Evolutionary conservation across 169 alveolate genomes (phyloP), one percentile per base, ranked within the genome.

Genomic region (Eimeria zaria): DNA sequence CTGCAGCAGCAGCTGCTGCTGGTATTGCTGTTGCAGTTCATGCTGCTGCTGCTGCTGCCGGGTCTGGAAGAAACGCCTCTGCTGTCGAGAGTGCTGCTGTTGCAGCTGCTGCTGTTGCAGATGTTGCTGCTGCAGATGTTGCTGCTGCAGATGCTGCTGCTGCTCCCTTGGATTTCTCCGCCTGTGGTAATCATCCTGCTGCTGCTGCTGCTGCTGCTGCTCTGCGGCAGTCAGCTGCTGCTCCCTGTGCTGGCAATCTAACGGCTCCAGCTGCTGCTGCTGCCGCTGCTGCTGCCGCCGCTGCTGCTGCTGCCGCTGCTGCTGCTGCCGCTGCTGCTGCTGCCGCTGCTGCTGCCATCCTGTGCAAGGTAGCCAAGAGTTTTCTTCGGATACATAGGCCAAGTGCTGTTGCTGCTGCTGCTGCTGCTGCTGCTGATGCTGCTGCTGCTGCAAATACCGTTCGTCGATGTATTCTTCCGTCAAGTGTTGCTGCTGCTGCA

Each of bases 351-450:
- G 46, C 46, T 39, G 41, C 80, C 80, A 33, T 69, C 48, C n/a
- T 69, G 80, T 39, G 80, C 46, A 39, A 30, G 51, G 41, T n/a
- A 33, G 80, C 80, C 80, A 69, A 69, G 80, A 30, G 46, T 30
- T 39, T 18, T 69, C 80, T 39, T n/a, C 46, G 22, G 39, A 0
- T 14, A 0, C 80, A 30, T 22, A 33, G 22, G 44, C 24, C 80
- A 33, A 11, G 24, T 27, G 46, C 46, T 69, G 51, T 14, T 69
- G 80, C 80, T 69, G 80, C 48, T 69, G 80, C 51, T 69, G 51
- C 80, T 69, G 51, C 80, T 69, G 51, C 41, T 69, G 80, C 80
- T 30, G 80, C 80, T n/a, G n/a, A n/a, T n/a, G n/a, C n/a, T n/a
- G n/a, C n/a, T n/a, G n/a, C n/a, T n/a, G n/a, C n/a, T 18, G 80